Evolutionary conservation across 2,329 filamentous ascomycete species (phyloP), one percentile per base, ranked within the genome.

Genomic region (Xylaria sp.): DNA sequence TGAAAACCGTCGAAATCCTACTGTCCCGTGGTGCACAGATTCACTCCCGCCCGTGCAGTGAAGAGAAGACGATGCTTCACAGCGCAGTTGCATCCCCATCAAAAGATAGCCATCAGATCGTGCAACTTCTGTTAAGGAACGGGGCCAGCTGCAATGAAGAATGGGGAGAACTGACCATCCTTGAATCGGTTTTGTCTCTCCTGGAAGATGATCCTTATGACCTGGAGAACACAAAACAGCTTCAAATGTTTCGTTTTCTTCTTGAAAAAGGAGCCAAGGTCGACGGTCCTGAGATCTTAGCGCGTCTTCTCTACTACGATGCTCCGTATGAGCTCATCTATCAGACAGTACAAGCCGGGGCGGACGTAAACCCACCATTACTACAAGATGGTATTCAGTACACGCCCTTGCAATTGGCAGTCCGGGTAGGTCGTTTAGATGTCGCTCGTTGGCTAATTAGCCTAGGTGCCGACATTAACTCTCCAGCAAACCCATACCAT

Each of bases 381-480:
- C 11, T 9, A 9, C 2, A 10, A 3, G 15, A 13, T 48, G 3
- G 11, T 2, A 26, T 33, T 9, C 2, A 7, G 7, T 57, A 36
- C 51, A 49, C 51, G 28, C 51, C 61, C 5, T 51, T 64, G 20
- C 62, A 64, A 15, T 6, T 38, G 28, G 62, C 62, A 23, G 42
- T 7, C 28, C 1, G 4, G 15, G 31, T 1, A 13, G 15, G 51
- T 15, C 62, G 53, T 11, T 40, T 58, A 11, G 17, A 58, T 31
- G 15, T 64, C 31, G 20, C 33, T 36, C 28, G 11, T 10, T 3
- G 36, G 10, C 42, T 64, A 15, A 2, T 64, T 20, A 2, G 5
- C 17, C 6, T 6, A 59, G 62, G 62, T 31, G 62, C 62, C 15
- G n/a, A 49, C 9, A 53, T 65, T 13, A 65, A 65, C 31, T 44